These are phyloP conservation scores for Cydonia oblonga DNA, from an alignment of 331 rosid species.

Conservation along the genomic window DNA sequence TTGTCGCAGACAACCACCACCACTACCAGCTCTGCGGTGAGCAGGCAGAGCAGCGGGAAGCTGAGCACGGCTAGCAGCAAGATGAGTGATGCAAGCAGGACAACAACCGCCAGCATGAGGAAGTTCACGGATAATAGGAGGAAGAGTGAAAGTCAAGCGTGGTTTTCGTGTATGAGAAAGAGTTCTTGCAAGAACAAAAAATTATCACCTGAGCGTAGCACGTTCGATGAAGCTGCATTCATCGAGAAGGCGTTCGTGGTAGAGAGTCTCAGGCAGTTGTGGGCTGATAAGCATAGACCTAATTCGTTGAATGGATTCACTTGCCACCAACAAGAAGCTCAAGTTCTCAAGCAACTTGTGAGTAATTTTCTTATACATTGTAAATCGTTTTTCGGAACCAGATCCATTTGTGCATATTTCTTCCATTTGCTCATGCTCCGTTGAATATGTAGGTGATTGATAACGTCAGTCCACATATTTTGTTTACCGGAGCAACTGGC, in stretches of 20 bases:
- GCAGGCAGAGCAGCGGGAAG: slow-evolving; percentile 35
- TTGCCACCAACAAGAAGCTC: slow-evolving; percentile 66
- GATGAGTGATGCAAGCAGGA: slow-evolving; percentile 41
- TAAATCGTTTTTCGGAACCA: no score
- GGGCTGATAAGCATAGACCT: slow-evolving; percentile 81
- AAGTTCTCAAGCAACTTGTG: slow-evolving; percentile 62
- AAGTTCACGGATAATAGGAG: slow-evolving; percentile 42
- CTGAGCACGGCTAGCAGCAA: slow-evolving; percentile 24
- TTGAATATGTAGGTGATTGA: slow-evolving; percentile 35
- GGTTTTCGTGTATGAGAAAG: slow-evolving; percentile 69
- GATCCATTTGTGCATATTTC: background rate
- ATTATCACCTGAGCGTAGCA: slow-evolving; percentile 49
- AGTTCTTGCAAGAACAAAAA: slow-evolving; percentile 38
- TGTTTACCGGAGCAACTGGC: slow-evolving; percentile 64
- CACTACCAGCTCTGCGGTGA: slow-evolving; percentile 27
- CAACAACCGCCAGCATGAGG: slow-evolving; percentile 44
- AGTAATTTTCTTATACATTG: slow-evolving; percentile 23
- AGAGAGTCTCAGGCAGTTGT: slow-evolving; percentile 51
- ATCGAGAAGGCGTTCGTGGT: slow-evolving; percentile 51
- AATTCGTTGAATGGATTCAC: slow-evolving; percentile 62
- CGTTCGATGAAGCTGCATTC: slow-evolving; percentile 44
- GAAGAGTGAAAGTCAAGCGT: slow-evolving; percentile 37
- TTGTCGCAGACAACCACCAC: slow-evolving; percentile 27
- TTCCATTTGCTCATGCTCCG: background rate
- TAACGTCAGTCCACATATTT: slow-evolving; percentile 50